Base-by-base conservation (phyloP, 345 rosid genomes). In the Cochlearia excelsa region DNA sequence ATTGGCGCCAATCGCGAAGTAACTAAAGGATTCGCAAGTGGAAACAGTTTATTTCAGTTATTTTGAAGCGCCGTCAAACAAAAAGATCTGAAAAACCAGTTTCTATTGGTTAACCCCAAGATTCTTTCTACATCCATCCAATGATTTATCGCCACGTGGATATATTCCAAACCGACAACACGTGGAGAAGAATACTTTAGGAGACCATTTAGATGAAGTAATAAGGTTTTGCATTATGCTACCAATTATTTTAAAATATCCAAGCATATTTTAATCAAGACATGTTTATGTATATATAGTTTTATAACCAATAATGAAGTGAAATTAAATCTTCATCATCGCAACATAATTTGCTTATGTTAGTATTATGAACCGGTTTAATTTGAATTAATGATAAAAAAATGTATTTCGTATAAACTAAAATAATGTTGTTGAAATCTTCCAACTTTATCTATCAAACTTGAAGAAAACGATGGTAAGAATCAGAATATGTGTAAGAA, bases 11-110 rank as follows among this genome's bases (percentile, higher is more conserved):
- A 57, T 71, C 61, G 46, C 75, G 66, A 58, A 51, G 56, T 26
- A 65, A 45, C 29, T 7, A 26, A 38, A 63, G 61, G 66, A 44
- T 55, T 55, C 37, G 48, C 75, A 71, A 63, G 45, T 64, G 61
- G 61, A 60, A 35, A 60, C 67, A 2, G 58, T 72, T 46, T n/a
- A 16, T 33, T 71, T 60, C 63, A 65, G 63, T 72, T 66, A 66
- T n/a, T n/a, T n/a, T n/a, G 48, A 72, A 72, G 72, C 76, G 71
- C 67, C 72, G 76, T 59, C 53, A 38, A 30, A 60, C 37, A 60
- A 52, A 60, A 65, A 72, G 67, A 53, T 65, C 10, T 60, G 53
- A n/a, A n/a, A 40, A 65, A 53, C 61, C 58, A 59, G 57, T 59
- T 54, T 30, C 46, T 42, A 70, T 70, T 57, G 63, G 71, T 42